Percentiles rank a stretch among this genome's conserved stretches.
Conservation (phyloP, 768 basidiomycete species). For the Sistotremastrum niveocremeum region DNA sequence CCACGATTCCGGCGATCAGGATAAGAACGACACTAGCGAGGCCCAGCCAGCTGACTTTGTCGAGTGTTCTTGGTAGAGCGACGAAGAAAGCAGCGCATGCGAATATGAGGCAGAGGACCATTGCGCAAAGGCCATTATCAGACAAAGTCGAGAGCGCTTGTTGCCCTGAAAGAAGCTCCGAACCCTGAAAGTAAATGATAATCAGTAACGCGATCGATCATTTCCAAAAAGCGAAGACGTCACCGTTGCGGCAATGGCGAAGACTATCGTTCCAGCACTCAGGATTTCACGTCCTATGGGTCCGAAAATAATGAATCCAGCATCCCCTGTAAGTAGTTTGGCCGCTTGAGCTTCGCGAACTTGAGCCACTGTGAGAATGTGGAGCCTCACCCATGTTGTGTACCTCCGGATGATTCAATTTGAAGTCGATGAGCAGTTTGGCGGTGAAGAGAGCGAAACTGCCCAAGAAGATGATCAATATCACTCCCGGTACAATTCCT, state of each 20-base stretch:
- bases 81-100: conserved; percentile 27
- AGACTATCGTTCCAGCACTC: conserved; percentile 32
- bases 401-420: conserved; percentile 38
- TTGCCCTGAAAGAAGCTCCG: conserved; percentile 36
- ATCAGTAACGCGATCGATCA: not conserved
- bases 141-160: conserved; percentile 36
- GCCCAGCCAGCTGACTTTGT: conserved; percentile 33
- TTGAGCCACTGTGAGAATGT: not conserved
- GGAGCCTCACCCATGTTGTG: conserved; percentile 34
- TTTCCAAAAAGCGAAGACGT: conserved; percentile 14
- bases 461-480: conserved; percentile 40
- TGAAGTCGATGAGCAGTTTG: conserved; percentile 42
- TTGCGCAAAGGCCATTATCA: conserved; percentile 33
- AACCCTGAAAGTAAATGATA: conserved; percentile 21
- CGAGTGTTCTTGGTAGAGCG: conserved; percentile 34
- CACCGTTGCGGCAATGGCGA: conserved; percentile 35
- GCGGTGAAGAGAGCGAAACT: conserved; percentile 37
- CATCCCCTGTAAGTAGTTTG: conserved; percentile 28
- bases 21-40: conserved; percentile 30
- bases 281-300: conserved; percentile 33
- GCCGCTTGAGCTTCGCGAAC: not conserved
- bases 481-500: conserved; percentile 39
- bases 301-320: conserved; percentile 36
- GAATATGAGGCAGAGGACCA: conserved; percentile 33
- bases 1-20: conserved; percentile 30